These are phyloP conservation scores for Suillus sp. DNA, from an alignment of 768 basidiomycete species.

Conservation along the genomic window DNA sequence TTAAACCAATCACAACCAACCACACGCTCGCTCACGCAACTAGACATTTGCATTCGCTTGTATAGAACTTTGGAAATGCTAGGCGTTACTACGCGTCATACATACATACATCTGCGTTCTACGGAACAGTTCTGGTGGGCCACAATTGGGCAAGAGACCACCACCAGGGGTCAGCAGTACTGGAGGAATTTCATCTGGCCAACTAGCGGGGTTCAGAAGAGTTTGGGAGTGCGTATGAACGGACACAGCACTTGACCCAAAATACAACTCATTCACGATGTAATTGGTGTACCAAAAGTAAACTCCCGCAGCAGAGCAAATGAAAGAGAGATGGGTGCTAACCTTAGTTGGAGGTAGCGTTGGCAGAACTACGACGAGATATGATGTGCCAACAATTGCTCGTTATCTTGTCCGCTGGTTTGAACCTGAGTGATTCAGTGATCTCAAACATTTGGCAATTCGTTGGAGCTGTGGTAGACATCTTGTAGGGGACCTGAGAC, in stretches of 20 bases:
- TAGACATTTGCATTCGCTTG: slow-evolving; percentile 6
- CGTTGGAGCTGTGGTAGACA: background rate
- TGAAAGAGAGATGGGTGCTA: background rate
- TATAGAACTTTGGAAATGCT: background rate
- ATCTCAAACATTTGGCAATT: background rate
- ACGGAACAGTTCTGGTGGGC: no score
- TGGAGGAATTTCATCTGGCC: no score
- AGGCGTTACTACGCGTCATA: background rate
- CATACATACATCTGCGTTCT: no score
- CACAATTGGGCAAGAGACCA: no score
- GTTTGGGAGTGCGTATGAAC: background rate
- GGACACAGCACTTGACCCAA: no score
- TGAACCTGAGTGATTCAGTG: no score
- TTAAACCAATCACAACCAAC: background rate
- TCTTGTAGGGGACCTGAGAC: no score
- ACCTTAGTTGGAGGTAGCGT: no score
- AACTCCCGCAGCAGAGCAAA: background rate
- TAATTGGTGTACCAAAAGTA: no score
- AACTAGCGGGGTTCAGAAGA: background rate
- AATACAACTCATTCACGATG: no score
- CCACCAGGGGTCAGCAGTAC: background rate
- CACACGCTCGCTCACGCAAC: background rate
- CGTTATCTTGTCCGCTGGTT: no score
- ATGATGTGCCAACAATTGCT: no score
- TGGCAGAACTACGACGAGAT: background rate